phyloP scores from a whole-genome alignment of 176 grass and related monocot genomes.

The Oryza glumipatula region DNA sequence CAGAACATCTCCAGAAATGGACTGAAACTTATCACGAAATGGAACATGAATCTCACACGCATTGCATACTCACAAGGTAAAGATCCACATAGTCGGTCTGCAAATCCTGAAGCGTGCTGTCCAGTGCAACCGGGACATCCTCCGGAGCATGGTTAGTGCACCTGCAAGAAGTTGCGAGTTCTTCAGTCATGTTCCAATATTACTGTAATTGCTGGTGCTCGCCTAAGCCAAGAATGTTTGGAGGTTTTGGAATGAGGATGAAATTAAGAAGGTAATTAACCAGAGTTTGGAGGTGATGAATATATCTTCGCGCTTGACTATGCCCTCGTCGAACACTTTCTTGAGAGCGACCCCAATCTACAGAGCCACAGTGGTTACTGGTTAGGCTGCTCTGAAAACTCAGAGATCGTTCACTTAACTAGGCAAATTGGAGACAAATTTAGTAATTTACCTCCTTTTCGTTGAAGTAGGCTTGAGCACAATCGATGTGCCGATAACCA shows the following conservation, averaged over 20 bases:
- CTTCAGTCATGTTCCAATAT: background rate
- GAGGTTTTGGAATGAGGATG: background rate
- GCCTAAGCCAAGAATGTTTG: background rate
- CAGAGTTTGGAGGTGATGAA: constrained; percentile 52
- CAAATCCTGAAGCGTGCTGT: constrained; percentile 47
- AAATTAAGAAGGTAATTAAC: background rate
- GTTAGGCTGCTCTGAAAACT: background rate
- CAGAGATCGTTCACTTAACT: background rate
- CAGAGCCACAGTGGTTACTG: background rate
- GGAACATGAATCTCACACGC: background rate
- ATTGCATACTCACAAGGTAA: constrained; percentile 50
- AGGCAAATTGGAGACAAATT: background rate
- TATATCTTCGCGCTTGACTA: constrained; percentile 30
- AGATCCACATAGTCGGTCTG: constrained; percentile 65
- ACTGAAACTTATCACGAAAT: background rate
- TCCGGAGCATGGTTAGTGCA: constrained; percentile 51
- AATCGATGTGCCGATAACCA: constrained; percentile 45
- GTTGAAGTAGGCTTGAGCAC: constrained; percentile 40
- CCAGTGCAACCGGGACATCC: constrained; percentile 53
- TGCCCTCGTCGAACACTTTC: constrained; percentile 37
- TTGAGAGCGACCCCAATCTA: constrained; percentile 37
- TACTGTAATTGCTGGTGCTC: background rate
- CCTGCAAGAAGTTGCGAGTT: constrained; percentile 16
- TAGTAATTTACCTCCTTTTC: constrained; percentile 34
- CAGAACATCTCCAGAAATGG: too few relatives aligned